Conservation (phyloP, 116 monocot genomes). For the Papilionanthe hybrid region DNA sequence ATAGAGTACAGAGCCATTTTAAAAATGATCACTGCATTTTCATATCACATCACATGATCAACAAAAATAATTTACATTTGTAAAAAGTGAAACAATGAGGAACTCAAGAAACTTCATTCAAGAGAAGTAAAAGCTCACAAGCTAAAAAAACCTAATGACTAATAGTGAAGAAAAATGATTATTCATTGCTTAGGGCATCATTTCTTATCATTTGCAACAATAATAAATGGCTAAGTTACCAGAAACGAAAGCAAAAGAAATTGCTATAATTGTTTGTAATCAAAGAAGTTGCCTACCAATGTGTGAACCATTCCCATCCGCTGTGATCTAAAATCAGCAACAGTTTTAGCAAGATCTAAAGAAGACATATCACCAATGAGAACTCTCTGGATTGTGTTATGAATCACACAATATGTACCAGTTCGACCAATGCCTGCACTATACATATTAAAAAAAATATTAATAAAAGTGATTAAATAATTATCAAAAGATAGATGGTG, state of each 20-base stretch:
- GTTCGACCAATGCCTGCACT: conserved; percentile 97
- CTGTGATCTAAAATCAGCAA: conserved; percentile 76
- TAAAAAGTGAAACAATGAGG: too few species aligned
- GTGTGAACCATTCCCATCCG: conserved; percentile 98
- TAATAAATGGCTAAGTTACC: neutral
- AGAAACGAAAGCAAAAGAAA: neutral
- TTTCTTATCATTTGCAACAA: neutral
- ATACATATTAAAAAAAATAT: conserved; percentile 7
- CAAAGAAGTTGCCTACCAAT: conserved; percentile 33
- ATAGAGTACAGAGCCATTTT: too few species aligned
- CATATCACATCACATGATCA: too few species aligned
- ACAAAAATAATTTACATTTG: too few species aligned
- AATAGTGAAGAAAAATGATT: too few species aligned
- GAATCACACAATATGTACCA: conserved; percentile 81
- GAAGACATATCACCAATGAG: conserved; percentile 74
- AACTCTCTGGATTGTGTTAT: conserved; percentile 87
- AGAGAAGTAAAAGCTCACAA: too few species aligned
- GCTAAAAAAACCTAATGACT: too few species aligned
- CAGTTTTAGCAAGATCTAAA: conserved; percentile 67
- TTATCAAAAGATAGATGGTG: neutral
- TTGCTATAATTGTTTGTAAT: neutral
- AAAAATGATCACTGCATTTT: neutral
- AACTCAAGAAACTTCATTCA: too few species aligned
- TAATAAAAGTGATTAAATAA: conserved; percentile 2
- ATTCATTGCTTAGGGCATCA: neutral